Conservation (phyloP, 2,329 filamentous ascomycete species). For the Hypoxylon sp. region DNA sequence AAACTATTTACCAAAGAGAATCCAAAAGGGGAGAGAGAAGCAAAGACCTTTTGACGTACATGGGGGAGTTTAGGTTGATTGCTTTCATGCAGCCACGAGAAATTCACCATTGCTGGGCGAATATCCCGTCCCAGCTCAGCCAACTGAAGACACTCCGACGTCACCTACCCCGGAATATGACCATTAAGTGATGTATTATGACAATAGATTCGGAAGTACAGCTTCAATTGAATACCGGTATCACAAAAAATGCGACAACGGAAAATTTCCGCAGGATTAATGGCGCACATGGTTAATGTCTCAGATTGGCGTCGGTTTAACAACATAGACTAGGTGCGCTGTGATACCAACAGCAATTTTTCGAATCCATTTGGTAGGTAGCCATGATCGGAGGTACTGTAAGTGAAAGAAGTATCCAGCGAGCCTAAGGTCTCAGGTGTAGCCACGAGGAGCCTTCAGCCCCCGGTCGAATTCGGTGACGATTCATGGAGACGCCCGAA, state of each 20-base stretch:
- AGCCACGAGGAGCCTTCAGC: slow-evolving; percentile 16
- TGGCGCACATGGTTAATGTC: slow-evolving; percentile 20
- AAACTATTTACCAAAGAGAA: slow-evolving; percentile 19
- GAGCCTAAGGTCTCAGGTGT: slow-evolving; percentile 19
- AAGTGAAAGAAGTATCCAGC: slow-evolving; percentile 4
- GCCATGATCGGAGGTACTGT: neutral
- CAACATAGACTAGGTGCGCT: neutral
- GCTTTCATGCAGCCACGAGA: slow-evolving; percentile 17
- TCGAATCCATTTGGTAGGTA: neutral
- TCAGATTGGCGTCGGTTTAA: slow-evolving; percentile 14
- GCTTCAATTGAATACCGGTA: neutral
- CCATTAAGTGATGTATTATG: slow-evolving; percentile 5
- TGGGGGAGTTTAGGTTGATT: slow-evolving; percentile 13
- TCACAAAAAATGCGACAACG: slow-evolving; percentile 12
- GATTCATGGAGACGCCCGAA: slow-evolving; percentile 7
- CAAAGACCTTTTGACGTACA: slow-evolving; percentile 16
- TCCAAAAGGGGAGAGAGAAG: neutral
- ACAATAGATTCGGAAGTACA: slow-evolving; percentile 6
- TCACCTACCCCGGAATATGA: slow-evolving; percentile 39
- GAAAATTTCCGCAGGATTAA: slow-evolving; percentile 4
- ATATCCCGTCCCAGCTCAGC: slow-evolving; percentile 1
- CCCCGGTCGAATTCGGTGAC: slow-evolving; percentile 22
- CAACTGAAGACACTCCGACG: slow-evolving; percentile 21
- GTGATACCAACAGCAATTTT: slow-evolving; percentile 3
- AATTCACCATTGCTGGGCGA: slow-evolving; percentile 1